phyloP scores from a whole-genome alignment of 176 grass and related monocot species.

The Paspalum notatum region DNA sequence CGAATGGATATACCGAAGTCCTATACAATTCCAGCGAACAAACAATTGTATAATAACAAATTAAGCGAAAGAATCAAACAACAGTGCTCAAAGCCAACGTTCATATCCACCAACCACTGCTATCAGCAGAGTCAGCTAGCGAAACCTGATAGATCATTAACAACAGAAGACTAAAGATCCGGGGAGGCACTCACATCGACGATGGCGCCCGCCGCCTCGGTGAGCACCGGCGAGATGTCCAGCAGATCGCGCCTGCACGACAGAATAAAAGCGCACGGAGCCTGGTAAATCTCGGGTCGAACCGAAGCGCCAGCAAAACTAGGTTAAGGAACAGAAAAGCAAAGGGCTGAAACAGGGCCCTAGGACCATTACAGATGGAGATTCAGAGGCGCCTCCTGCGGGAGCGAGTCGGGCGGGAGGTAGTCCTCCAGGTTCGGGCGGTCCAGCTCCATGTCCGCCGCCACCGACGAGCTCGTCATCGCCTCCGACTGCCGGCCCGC shows the following conservation, averaged over 20 bases:
- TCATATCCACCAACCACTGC: not conserved
- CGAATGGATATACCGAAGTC: constrained; percentile 2
- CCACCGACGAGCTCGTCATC: constrained; percentile 51
- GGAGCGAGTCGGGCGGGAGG: constrained; percentile 68
- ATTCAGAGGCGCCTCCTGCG: constrained; percentile 55
- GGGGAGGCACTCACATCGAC: constrained; percentile 72
- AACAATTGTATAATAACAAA: not conserved
- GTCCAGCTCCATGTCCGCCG: constrained; percentile 74
- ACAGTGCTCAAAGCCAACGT: not conserved
- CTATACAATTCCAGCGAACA: not conserved
- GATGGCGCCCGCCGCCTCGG: constrained; percentile 90
- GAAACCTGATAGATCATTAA: constrained; percentile 16
- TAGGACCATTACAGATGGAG: constrained; percentile 61
- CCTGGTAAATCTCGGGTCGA: not conserved
- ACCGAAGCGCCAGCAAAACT: not conserved
- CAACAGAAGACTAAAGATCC: not conserved
- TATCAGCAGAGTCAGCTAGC: not conserved
- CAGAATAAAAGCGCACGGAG: not conserved
- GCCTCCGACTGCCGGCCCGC: not conserved
- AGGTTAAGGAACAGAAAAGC: not conserved
- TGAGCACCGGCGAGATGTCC: constrained; percentile 92
- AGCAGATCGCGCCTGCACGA: constrained; percentile 83
- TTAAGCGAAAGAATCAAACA: not conserved
- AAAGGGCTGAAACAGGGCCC: not conserved
- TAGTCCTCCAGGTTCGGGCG: constrained; percentile 85